Conservation (phyloP, 129 eudicot genomes). For the Calendula officinalis region DNA sequence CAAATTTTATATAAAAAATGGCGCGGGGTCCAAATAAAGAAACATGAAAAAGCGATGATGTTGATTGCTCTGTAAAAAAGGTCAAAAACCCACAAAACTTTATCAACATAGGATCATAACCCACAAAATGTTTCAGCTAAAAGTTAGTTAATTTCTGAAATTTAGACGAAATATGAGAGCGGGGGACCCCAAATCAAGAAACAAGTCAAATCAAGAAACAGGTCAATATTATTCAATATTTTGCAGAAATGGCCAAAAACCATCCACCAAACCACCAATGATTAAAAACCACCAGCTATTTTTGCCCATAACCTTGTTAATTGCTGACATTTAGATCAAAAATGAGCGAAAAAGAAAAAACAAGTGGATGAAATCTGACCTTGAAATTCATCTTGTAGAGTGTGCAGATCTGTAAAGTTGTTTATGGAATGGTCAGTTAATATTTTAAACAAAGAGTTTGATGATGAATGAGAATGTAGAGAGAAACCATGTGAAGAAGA, state of each 20-base stretch:
- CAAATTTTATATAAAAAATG: background rate
- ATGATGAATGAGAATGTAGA: conserved; percentile 21
- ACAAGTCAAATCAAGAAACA: background rate
- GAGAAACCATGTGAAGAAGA: conserved; percentile 30
- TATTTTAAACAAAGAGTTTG: conserved; percentile 27
- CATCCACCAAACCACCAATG: background rate
- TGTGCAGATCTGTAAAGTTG: conserved; percentile 28
- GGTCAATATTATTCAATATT: conserved; percentile 2
- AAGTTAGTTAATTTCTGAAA: background rate
- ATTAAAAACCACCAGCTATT: conserved; percentile 19
- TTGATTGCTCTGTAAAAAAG: conserved; percentile 5
- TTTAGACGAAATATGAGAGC: background rate
- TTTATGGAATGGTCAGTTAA: conserved; percentile 22
- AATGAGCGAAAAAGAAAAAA: background rate
- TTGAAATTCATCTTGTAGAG: background rate
- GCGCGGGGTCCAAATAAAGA: background rate
- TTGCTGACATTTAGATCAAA: conserved; percentile 19
- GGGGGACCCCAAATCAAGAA: background rate
- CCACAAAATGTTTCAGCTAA: background rate
- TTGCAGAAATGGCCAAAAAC: conserved; percentile 12
- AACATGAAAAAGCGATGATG: background rate
- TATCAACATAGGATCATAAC: background rate
- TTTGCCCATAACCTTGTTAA: conserved; percentile 11
- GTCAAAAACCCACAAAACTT: background rate
- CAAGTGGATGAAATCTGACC: conserved; percentile 10